Evolutionary conservation across 805 yeast species (phyloP).

Genomic region (Suhomyces prunicola): DNA sequence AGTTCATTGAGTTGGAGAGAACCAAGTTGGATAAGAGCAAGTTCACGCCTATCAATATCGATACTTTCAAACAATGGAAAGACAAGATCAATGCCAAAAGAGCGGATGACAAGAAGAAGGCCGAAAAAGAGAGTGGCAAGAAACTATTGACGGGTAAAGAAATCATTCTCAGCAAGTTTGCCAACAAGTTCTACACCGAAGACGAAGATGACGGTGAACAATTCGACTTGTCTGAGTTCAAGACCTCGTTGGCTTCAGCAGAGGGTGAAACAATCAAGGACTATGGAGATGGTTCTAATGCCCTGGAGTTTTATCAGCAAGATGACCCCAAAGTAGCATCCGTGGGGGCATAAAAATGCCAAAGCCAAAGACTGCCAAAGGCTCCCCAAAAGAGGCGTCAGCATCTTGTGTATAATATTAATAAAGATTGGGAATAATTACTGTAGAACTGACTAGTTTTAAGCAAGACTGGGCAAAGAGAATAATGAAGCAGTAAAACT

Average conservation of each 20-base stretch:
- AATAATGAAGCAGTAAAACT: no score
- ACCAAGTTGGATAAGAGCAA: constrained; percentile 69
- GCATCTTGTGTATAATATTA: constrained; percentile 1
- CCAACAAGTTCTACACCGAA: constrained; percentile 53
- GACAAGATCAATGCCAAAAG: constrained; percentile 58
- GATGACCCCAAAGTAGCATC: not conserved
- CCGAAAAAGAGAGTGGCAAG: constrained; percentile 36
- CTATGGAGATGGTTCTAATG: constrained; percentile 64
- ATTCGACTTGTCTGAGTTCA: constrained; percentile 58
- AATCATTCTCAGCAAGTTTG: constrained; percentile 57
- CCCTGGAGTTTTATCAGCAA: constrained; percentile 21
- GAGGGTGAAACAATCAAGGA: constrained; percentile 52
- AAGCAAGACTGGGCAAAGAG: no score
- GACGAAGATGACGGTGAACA: constrained; percentile 50
- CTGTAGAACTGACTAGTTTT: no score
- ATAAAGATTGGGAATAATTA: not conserved
- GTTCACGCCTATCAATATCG: constrained; percentile 83
- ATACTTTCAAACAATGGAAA: constrained; percentile 83
- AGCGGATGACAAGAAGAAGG: constrained; percentile 33
- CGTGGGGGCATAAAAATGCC: not conserved
- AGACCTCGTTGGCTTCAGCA: constrained; percentile 51
- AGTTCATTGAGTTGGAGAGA: constrained; percentile 92
- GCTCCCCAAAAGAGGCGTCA: not conserved
- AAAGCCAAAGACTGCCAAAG: not conserved
- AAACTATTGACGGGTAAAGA: constrained; percentile 65